Evolutionary conservation across 805 yeast genomes (phyloP), one percentile per base, ranked within the genome.

Genomic region (Zygotorulaspora danielsina): DNA sequence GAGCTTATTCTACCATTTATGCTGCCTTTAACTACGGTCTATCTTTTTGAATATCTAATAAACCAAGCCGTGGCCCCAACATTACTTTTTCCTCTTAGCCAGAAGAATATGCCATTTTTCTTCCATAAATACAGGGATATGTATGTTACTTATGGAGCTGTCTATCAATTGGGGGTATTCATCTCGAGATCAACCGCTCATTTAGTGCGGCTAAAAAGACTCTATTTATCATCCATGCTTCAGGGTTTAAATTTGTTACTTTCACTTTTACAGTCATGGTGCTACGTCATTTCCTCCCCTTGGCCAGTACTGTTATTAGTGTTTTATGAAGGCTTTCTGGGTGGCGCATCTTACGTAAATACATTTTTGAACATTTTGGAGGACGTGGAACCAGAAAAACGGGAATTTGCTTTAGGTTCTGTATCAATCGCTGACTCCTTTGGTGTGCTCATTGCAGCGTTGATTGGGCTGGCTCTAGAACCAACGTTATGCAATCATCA

Each of bases 61-160:
- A 90, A 90, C 58, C 97, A 90, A 60, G 96, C 96, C 0, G 74
- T 90, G 1, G 73, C 95, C 0, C 97, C 97, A 2, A 89, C 97
- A 0, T 65, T 90, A 31, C 65, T 90, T 6, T 90, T 84, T 54
- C 89, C 90, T 0, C 52, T 87, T 3, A 75, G 78, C 1, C 36
- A 30, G 71, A 75, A 17, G 33, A 32, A 17, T 31, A 42, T 41
- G 37, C 51, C 48, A 6, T 70, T 82, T 58, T 95, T 95, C 3
- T 84, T 88, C 53, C 54, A 64, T 2, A 65, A 74, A 13, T 86
- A 75, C 58, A 72, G 97, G 46, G 97, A 90, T 53, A 82, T 85
- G 3, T 90, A 90, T 59, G 97, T 90, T 10, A 78, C 87, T 0
- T 90, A 90, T 56, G 94, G 96, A 6, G 81, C 95, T 3, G 61